phyloP scores from a whole-genome alignment of 2,329 filamentous ascomycete species.

The Colletotrichum chlorophyti region DNA sequence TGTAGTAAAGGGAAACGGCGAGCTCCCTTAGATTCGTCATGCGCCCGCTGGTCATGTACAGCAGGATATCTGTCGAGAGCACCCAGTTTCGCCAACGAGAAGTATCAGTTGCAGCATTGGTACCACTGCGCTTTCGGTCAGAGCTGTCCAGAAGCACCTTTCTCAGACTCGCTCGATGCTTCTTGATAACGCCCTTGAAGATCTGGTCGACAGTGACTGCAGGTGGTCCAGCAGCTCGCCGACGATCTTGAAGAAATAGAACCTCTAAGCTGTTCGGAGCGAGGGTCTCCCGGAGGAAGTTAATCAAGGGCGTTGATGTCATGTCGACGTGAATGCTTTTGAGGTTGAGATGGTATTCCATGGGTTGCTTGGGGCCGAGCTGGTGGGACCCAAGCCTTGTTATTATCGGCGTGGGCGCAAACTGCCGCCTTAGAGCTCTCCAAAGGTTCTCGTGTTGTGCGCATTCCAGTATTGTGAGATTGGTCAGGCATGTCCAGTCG shows the following conservation, averaged over 20 bases:
- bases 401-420: constrained; percentile 50
- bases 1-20: constrained; percentile 74
- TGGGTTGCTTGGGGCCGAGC: constrained; percentile 38
- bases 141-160: constrained; percentile 79
- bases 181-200: constrained; percentile 71
- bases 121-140: constrained; percentile 47
- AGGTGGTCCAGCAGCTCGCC: constrained; percentile 49
- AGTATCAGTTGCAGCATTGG: constrained; percentile 36
- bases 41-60: constrained; percentile 77
- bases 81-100: constrained; percentile 74
- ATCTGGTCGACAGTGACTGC: constrained; percentile 73
- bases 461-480: constrained; percentile 77
- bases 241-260: constrained; percentile 76
- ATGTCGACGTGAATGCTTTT: constrained; percentile 79
- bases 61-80: constrained; percentile 70
- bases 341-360: constrained; percentile 69
- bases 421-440: constrained; percentile 72
- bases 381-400: constrained; percentile 25
- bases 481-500: constrained; percentile 77
- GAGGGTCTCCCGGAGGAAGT: constrained; percentile 78
- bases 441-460: constrained; percentile 76
- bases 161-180: constrained; percentile 74
- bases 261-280: constrained; percentile 82
- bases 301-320: constrained; percentile 72
- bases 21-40: constrained; percentile 77